phyloP scores from a whole-genome alignment of 768 basidiomycete species.

The Lentinula raphanica region DNA sequence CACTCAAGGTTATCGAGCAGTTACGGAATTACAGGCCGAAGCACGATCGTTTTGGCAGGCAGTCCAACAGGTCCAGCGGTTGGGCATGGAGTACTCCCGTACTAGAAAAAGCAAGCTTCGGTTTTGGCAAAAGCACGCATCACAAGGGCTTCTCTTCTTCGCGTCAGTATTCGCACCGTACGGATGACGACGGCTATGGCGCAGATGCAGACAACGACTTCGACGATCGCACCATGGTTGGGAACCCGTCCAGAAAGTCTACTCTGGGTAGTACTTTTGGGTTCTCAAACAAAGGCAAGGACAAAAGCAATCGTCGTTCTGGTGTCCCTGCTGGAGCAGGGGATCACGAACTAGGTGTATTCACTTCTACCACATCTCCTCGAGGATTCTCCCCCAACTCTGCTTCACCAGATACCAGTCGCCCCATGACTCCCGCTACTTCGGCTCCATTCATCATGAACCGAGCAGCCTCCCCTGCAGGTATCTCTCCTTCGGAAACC shows the following conservation, averaged over 20 bases:
- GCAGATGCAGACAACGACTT: constrained; percentile 27
- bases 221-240: constrained; percentile 13
- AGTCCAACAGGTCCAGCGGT: background rate
- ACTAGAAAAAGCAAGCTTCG: constrained; percentile 43
- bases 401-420: constrained; percentile 10
- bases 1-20: constrained; percentile 58
- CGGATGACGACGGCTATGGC: constrained; percentile 11
- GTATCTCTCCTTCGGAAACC: background rate
- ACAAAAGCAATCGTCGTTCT: constrained; percentile 13
- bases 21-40: constrained; percentile 63
- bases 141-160: constrained; percentile 4
- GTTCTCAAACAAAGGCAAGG: constrained; percentile 11
- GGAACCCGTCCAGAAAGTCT: constrained; percentile 15
- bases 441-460: constrained; percentile 1
- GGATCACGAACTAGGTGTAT: constrained; percentile 13
- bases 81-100: constrained; percentile 29
- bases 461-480: background rate
- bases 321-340: constrained; percentile 7
- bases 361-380: background rate
- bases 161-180: background rate
- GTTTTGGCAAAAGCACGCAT: constrained; percentile 25
- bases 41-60: constrained; percentile 17
- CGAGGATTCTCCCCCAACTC: background rate
- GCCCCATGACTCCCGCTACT: constrained; percentile 9
- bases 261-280: constrained; percentile 20